These are phyloP conservation scores for Colletotrichum australisinense DNA, from an alignment of 2,329 filamentous ascomycete species.

Conservation along the genomic window DNA sequence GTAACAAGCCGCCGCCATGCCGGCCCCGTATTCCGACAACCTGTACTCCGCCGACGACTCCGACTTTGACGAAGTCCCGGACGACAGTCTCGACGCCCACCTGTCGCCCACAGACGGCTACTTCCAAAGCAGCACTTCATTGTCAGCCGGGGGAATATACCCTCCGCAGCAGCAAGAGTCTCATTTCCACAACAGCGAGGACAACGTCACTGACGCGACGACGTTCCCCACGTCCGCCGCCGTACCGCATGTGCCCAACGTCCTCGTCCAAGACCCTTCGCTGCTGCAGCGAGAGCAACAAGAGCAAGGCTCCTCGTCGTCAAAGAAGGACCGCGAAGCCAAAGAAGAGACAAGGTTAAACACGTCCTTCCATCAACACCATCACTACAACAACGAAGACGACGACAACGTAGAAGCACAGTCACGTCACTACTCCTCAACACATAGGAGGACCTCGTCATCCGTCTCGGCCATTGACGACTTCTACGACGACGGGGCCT, in stretches of 20 bases:
- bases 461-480: background rate
- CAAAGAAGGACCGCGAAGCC: conserved; percentile 57
- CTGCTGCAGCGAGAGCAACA: conserved; percentile 46
- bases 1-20: conserved; percentile 49
- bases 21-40: conserved; percentile 55
- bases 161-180: conserved; percentile 34
- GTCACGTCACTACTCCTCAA: background rate
- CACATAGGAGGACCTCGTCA: conserved; percentile 10
- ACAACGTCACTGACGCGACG: conserved; percentile 39
- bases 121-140: conserved; percentile 54
- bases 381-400: background rate
- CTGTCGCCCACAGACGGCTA: conserved; percentile 65
- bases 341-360: conserved; percentile 52
- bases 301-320: conserved; percentile 35
- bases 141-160: conserved; percentile 40
- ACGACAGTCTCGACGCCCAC: conserved; percentile 39
- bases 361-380: conserved; percentile 26
- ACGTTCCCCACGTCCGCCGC: conserved; percentile 43
- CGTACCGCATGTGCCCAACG: conserved; percentile 59
- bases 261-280: conserved; percentile 62
- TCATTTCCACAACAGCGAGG: background rate
- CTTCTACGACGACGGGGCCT: conserved; percentile 20
- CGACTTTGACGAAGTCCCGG: conserved; percentile 32
- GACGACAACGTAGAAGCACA: too few relatives aligned
- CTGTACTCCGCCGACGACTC: conserved; percentile 35